These are phyloP conservation scores for Fusarium sp. DNA, from an alignment of 2,329 filamentous ascomycete species.

Conservation along the genomic window DNA sequence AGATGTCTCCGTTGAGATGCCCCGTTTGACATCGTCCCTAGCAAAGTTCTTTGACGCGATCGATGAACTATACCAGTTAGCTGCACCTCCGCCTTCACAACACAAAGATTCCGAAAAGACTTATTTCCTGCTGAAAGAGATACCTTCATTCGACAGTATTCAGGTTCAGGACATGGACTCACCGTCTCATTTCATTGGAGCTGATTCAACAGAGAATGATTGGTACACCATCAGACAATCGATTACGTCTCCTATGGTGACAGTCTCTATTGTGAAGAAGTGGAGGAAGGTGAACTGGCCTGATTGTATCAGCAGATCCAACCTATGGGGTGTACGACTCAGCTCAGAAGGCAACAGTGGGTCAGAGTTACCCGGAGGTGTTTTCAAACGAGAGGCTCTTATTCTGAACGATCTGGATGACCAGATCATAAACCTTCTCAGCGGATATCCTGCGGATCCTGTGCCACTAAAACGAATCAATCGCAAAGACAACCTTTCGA, in stretches of 20 bases:
- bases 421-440: not conserved
- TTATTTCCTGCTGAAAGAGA: conserved; percentile 36
- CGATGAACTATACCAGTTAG: not conserved
- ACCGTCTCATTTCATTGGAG: conserved; percentile 34
- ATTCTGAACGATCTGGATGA: not conserved
- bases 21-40: conserved; percentile 11
- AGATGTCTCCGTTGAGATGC: conserved; percentile 11
- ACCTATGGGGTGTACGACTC: conserved; percentile 41
- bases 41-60: not conserved
- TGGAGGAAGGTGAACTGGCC: conserved; percentile 33
- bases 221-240: conserved; percentile 44
- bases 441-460: conserved; percentile 1
- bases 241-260: conserved; percentile 31
- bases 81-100: not conserved
- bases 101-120: not conserved
- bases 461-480: not conserved
- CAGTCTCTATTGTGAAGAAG: conserved; percentile 12
- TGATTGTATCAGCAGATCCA: conserved; percentile 23
- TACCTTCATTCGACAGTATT: not conserved
- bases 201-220: conserved; percentile 31
- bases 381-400: not conserved
- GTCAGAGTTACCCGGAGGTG: not conserved
- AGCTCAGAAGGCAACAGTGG: not conserved
- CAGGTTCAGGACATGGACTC: conserved; percentile 9
- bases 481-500: not conserved